phyloP scores from a whole-genome alignment of 108 stramenopile species.

The Pseudonitzschia multistriata region DNA sequence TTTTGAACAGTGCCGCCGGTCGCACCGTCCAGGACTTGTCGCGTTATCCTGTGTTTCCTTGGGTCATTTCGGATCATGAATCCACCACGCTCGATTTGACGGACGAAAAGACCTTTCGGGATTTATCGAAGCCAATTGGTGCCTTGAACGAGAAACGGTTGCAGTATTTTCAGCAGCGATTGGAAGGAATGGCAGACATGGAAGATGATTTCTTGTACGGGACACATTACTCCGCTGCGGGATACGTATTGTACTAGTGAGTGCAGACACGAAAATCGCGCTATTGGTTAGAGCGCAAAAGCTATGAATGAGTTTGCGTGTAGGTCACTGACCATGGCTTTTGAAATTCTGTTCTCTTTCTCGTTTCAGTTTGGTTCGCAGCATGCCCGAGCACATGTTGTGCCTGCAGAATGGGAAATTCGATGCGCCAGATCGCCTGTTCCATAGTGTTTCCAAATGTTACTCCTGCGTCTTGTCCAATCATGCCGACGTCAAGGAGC shows the following conservation, averaged over 20 bases:
- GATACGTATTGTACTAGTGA: conserved; percentile 93
- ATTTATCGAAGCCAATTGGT: conserved; percentile 96
- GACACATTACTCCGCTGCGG: conserved; percentile 95
- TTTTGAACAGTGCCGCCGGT: conserved; percentile 93
- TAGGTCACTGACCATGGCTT: background rate
- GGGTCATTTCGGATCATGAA: conserved; percentile 89
- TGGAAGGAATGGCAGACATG: conserved; percentile 70
- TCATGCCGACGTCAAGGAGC: conserved; percentile 97
- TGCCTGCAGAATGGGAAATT: conserved; percentile 98
- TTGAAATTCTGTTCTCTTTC: background rate
- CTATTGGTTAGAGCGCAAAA: too few species aligned
- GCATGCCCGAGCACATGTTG: conserved; percentile 96
- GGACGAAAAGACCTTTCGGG: conserved; percentile 68
- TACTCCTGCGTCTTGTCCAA: conserved; percentile 83
- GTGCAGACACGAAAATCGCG: background rate
- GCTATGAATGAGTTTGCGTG: background rate
- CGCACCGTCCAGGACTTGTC: conserved; percentile 92
- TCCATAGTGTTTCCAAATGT: conserved; percentile 74
- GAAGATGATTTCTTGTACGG: conserved; percentile 91
- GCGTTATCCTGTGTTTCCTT: conserved; percentile 99
- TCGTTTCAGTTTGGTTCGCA: conserved; percentile 73
- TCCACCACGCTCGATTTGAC: conserved; percentile 67
- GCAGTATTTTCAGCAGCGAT: conserved; percentile 82
- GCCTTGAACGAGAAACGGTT: conserved; percentile 88
- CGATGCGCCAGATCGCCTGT: conserved; percentile 96